Conservation (phyloP, 2,329 filamentous ascomycete species). For the Xylariomycetidae sp. region DNA sequence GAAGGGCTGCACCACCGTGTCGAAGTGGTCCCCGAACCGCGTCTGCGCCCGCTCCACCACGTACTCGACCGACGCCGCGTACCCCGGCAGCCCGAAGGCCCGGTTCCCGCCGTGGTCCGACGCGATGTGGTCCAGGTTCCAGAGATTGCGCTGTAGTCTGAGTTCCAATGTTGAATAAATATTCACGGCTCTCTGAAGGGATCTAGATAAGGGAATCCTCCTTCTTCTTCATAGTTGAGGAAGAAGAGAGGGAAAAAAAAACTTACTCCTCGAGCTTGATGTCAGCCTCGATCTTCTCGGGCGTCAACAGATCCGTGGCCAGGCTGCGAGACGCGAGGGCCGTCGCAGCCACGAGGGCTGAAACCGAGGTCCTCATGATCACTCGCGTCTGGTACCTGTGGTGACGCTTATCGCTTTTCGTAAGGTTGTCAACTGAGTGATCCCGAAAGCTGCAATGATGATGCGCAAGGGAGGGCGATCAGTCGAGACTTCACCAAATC, state of each 20-base stretch:
- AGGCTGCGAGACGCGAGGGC: slow-evolving; percentile 12
- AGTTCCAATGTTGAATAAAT: not conserved
- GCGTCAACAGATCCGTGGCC: slow-evolving; percentile 31
- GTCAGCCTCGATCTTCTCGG: slow-evolving; percentile 35
- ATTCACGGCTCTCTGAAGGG: too few species aligned
- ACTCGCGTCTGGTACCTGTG: too few species aligned
- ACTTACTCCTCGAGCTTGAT: slow-evolving; percentile 34
- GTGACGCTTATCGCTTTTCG: too few species aligned
- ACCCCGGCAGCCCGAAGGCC: slow-evolving; percentile 56
- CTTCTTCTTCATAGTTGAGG: too few species aligned
- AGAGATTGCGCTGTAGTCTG: slow-evolving; percentile 51
- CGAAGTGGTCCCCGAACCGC: slow-evolving; percentile 35
- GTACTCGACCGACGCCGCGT: slow-evolving; percentile 53
- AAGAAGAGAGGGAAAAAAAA: too few species aligned
- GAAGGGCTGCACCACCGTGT: slow-evolving; percentile 43
- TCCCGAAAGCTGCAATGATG: too few species aligned
- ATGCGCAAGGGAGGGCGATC: too few species aligned
- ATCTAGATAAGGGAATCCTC: too few species aligned
- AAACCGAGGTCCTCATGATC: slow-evolving; percentile 4
- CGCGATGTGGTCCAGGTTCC: slow-evolving; percentile 50
- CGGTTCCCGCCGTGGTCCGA: slow-evolving; percentile 53
- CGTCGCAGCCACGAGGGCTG: slow-evolving; percentile 6
- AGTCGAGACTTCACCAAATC: too few species aligned
- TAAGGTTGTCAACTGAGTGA: too few species aligned
- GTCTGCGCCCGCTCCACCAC: slow-evolving; percentile 41